Evolutionary conservation across 495 filamentous ascomycete species (phyloP).

Genomic region (Acidomyces sp.): DNA sequence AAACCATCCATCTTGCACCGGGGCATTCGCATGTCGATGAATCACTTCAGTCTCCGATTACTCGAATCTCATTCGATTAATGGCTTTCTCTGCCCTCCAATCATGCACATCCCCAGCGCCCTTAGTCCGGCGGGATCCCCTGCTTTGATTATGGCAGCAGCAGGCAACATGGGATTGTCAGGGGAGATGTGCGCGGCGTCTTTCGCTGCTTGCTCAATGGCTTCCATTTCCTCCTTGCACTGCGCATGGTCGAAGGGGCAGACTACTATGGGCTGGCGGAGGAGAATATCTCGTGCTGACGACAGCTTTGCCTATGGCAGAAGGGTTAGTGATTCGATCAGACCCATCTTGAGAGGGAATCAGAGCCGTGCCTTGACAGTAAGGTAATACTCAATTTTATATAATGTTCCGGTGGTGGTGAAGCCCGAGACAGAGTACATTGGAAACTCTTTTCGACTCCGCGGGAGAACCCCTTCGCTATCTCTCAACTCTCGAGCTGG

Average conservation of each 20-base stretch:
- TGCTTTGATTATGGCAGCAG: conserved; percentile 65
- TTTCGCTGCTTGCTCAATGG: conserved; percentile 87
- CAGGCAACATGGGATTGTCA: conserved; percentile 78
- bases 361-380: conserved; percentile 64
- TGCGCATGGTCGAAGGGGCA: conserved; percentile 89
- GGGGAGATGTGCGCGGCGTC: conserved; percentile 76
- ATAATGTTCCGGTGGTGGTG: conserved; percentile 83
- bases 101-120: conserved; percentile 68
- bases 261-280: conserved; percentile 89
- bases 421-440: conserved; percentile 80
- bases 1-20: too few relatives aligned
- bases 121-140: conserved; percentile 63
- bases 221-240: conserved; percentile 97
- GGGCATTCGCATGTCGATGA: too few relatives aligned
- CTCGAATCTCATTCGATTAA: conserved; percentile 87
- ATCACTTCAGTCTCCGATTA: too few relatives aligned
- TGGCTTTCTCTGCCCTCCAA: conserved; percentile 74
- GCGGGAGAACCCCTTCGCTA: conserved; percentile 71
- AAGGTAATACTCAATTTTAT: conserved; percentile 96
- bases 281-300: conserved; percentile 75
- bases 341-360: background rate
- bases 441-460: conserved; percentile 77
- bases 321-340: background rate
- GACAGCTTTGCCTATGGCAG: conserved; percentile 66
- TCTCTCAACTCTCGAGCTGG: conserved; percentile 83